These are phyloP conservation scores for Chamaecyparis obtusa DNA, from an alignment of 75 land plant genomes.

Conservation along the genomic window DNA sequence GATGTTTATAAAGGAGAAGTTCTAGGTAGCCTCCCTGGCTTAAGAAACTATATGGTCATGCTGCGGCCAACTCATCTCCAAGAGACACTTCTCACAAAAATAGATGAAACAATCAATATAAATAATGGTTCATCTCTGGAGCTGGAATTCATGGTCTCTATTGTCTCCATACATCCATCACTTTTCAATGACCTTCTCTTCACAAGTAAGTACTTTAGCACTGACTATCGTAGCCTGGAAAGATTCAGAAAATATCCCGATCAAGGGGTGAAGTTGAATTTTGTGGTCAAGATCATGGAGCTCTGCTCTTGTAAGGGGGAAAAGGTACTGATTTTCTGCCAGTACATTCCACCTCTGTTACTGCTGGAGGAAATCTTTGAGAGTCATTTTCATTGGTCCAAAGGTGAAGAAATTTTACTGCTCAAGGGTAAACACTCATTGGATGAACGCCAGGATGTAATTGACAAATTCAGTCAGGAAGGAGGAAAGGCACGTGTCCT, in stretches of 20 bases:
- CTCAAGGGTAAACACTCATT: slow-evolving; percentile 58
- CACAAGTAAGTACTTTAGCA: slow-evolving; percentile 26
- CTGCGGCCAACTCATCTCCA: slow-evolving; percentile 60
- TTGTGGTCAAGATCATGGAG: slow-evolving; percentile 62
- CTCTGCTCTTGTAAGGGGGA: slow-evolving; percentile 42
- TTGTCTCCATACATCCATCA: slow-evolving; percentile 60
- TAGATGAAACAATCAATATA: slow-evolving; percentile 22
- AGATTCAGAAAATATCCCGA: slow-evolving; percentile 33
- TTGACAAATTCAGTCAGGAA: slow-evolving; percentile 61
- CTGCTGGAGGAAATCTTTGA: slow-evolving; percentile 46
- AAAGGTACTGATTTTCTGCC: slow-evolving; percentile 79
- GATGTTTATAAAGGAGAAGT: slow-evolving; percentile 63
- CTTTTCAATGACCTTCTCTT: slow-evolving; percentile 34
- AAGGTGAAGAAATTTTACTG: slow-evolving; percentile 52
- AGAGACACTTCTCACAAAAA: slow-evolving; percentile 19
- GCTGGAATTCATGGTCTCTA: slow-evolving; percentile 52
- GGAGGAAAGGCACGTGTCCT: slow-evolving; percentile 43
- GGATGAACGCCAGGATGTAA: slow-evolving; percentile 48
- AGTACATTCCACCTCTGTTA: slow-evolving; percentile 53
- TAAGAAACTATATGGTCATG: slow-evolving; percentile 59
- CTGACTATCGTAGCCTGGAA: slow-evolving; percentile 30
- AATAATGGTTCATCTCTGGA: slow-evolving; percentile 32
- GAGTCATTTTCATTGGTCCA: slow-evolving; percentile 46
- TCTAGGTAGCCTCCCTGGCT: slow-evolving; percentile 63
- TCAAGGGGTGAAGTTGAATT: slow-evolving; percentile 63